Base-by-base conservation (phyloP, 805 yeast species). In the Trichomonascus vanleenenianus region DNA sequence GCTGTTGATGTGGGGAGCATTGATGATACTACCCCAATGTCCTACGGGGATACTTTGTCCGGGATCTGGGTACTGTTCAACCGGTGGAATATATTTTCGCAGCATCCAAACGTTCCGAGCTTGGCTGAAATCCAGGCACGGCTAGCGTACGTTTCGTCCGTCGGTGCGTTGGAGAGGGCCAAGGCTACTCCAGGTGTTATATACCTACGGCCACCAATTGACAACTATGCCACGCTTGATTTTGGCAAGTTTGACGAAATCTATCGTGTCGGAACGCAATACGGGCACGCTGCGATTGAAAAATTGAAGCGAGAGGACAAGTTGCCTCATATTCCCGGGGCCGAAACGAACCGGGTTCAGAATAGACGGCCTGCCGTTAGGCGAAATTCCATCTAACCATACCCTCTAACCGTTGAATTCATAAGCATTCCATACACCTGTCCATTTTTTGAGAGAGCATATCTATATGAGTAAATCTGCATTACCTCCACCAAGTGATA, bases 1-100 rank as follows among this genome's bases (percentile, higher is more conserved):
- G 97, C 98, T 0, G 89, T 88, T 12, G 98, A 91, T 64, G 98
- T 91, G 33, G 98, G 98, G 0, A 84, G 96, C 1, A 84, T 81
- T 3, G 97, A 93, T 60, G 97, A 89, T 56, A 73, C 91, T 42
- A 81, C 95, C 0, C 91, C 93, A 3, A 79, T 86, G 89, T 71
- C 73, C 37, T 93, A 87, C 62, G 97, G 98, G 2, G 97, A 91
- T 59, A 81, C 97, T 0, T 68, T 93, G 42, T 84, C 93, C 48
- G 98, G 98, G 1, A 70, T 82, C 33, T 89, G 97, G 96, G 96
- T 86, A 6, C 57, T 93, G 4, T 63, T 86, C 46, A 56, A 56
- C 63, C 71, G 94, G 41, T 78, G 89, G 80, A 91, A 93, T 58
- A 95, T 96, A 5, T 89, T 91, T 57, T 85, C 96, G 0, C 70